Percentiles rank a stretch among this genome's conserved stretches.
Evolutionary conservation across 2,329 filamentous ascomycete species (phyloP).

Genomic region (Xylaria multiplex): DNA sequence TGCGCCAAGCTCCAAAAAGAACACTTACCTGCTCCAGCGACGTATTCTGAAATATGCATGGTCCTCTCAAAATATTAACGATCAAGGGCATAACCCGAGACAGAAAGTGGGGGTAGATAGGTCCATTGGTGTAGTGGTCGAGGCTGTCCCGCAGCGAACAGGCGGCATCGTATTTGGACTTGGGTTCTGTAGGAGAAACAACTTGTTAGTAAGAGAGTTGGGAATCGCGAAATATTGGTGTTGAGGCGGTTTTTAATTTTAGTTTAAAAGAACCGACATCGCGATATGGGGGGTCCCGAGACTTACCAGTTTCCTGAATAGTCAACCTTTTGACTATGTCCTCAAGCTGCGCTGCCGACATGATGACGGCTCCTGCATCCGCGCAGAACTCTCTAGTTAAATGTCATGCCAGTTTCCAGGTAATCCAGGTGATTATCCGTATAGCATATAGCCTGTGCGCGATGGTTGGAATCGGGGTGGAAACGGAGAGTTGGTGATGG

Average conservation of each 20-base stretch:
- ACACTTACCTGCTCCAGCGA: constrained; percentile 84
- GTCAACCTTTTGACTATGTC: constrained; percentile 71
- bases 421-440: not conserved
- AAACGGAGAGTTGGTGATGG: constrained; percentile 7
- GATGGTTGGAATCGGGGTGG: not conserved
- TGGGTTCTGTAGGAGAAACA: constrained; percentile 70
- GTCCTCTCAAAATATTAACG: constrained; percentile 82
- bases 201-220: constrained; percentile 17
- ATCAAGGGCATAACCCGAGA: constrained; percentile 91
- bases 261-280: not conserved
- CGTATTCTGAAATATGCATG: constrained; percentile 89
- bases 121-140: constrained; percentile 83
- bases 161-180: constrained; percentile 82
- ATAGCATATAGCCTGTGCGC: not conserved
- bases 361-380: constrained; percentile 60
- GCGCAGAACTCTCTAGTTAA: constrained; percentile 35
- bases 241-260: not conserved
- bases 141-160: constrained; percentile 89
- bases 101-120: constrained; percentile 82
- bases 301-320: constrained; percentile 65
- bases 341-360: constrained; percentile 70
- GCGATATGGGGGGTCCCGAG: constrained; percentile 22
- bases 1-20: constrained; percentile 2
- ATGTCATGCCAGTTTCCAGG: constrained; percentile 23
- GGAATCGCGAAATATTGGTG: not conserved